phyloP scores from a whole-genome alignment of 2,329 filamentous ascomycete genomes.

The Cladosporium halotolerans region DNA sequence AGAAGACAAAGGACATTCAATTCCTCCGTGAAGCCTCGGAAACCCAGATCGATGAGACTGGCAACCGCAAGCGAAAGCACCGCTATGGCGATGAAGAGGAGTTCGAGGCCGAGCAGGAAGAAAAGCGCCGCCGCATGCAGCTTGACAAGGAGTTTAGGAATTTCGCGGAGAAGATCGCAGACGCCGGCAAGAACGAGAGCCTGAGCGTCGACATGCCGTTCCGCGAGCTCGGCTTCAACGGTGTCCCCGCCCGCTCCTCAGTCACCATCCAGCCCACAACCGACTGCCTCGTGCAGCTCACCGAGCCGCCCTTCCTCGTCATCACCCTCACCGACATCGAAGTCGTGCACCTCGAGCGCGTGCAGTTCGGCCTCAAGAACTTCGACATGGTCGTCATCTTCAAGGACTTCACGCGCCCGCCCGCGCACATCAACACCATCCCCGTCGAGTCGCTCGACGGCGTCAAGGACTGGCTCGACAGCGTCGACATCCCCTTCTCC shows the following conservation, averaged over 20 bases:
- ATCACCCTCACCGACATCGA: conserved; percentile 94
- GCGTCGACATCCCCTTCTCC: conserved; percentile 85
- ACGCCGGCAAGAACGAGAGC: conserved; percentile 84
- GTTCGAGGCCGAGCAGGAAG: conserved; percentile 97
- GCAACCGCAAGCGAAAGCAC: conserved; percentile 95
- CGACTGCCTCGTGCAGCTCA: conserved; percentile 93
- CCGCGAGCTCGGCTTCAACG: conserved; percentile 91
- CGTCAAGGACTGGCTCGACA: conserved; percentile 97
- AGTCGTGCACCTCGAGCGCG: conserved; percentile 90
- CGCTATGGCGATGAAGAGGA: conserved; percentile 97
- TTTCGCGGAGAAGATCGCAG: conserved; percentile 95
- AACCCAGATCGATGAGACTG: conserved; percentile 97
- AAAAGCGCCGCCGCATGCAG: conserved; percentile 81
- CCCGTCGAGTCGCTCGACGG: conserved; percentile 90
- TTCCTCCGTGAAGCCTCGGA: conserved; percentile 98
- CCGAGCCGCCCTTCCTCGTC: conserved; percentile 94
- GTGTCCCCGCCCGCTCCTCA: conserved; percentile 91
- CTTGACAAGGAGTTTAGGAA: conserved; percentile 93
- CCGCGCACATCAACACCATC: conserved; percentile 95
- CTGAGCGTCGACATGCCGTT: conserved; percentile 95
- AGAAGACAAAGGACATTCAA: conserved; percentile 98
- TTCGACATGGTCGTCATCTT: conserved; percentile 98
- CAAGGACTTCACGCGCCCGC: conserved; percentile 89
- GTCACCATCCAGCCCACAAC: conserved; percentile 94
- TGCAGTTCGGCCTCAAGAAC: conserved; percentile 94